A percentile compares a stretch with the other conserved stretches of the same genome.
These are phyloP conservation scores for Backusella tarrabulga DNA, from an alignment of 192 early-diverging fungal species.

Conservation along the genomic window DNA sequence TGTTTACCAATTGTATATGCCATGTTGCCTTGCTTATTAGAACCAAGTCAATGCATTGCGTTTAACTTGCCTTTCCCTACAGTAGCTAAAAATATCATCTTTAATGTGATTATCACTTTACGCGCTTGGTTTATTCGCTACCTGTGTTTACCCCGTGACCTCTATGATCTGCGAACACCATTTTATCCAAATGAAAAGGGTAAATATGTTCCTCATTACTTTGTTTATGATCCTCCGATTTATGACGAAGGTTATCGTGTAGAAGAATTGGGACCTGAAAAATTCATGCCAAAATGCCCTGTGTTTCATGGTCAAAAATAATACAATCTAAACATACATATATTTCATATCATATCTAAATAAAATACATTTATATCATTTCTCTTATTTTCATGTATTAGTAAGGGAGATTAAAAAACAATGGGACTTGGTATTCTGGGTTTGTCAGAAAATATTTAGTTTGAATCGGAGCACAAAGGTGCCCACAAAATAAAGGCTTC, in stretches of 20 bases:
- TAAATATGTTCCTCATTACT: slow-evolving; percentile 34
- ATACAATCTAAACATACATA: background rate
- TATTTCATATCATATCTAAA: background rate
- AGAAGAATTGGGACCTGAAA: slow-evolving; percentile 39
- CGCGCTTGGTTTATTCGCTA: slow-evolving; percentile 35
- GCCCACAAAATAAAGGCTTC: background rate
- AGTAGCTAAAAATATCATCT: background rate
- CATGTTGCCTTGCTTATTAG: slow-evolving; percentile 31
- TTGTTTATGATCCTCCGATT: slow-evolving; percentile 31
- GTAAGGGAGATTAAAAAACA: slow-evolving; percentile 1
- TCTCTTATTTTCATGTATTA: background rate
- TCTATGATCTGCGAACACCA: slow-evolving; percentile 28
- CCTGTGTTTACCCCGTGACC: slow-evolving; percentile 35
- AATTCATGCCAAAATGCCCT: slow-evolving; percentile 40
- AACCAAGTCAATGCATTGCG: slow-evolving; percentile 10
- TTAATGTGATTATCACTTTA: slow-evolving; percentile 8
- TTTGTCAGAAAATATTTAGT: slow-evolving; percentile 2
- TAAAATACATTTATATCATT: background rate
- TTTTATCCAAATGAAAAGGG: slow-evolving; percentile 23
- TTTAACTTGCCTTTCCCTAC: slow-evolving; percentile 22
- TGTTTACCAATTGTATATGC: slow-evolving; percentile 18
- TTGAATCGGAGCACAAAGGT: background rate
- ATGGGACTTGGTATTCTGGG: background rate
- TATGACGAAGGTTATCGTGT: slow-evolving; percentile 38
- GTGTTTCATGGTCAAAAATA: background rate